Conservation (phyloP, 2,329 filamentous ascomycete genomes). For the Fusarium veterinarium region DNA sequence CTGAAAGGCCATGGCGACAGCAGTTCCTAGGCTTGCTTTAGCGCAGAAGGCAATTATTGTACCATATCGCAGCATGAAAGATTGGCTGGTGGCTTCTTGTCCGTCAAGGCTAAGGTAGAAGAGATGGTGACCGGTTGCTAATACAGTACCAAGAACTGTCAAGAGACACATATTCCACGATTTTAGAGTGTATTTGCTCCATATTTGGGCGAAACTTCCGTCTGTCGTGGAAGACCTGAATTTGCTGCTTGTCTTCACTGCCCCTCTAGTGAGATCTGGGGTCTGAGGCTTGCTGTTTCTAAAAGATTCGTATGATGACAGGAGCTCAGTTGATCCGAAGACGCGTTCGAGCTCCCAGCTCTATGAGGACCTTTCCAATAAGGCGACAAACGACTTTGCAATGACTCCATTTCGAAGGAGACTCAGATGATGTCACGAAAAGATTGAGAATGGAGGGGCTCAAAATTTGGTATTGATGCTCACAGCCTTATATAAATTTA, state of each 20-base stretch:
- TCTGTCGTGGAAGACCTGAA: too few relatives aligned
- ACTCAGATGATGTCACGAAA: neutral
- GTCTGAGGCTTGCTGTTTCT: neutral
- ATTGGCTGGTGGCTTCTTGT: neutral
- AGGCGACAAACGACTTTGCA: neutral
- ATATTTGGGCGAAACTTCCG: neutral
- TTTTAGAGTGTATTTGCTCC: neutral
- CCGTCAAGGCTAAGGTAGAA: neutral
- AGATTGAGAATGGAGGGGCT: neutral
- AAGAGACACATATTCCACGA: constrained; percentile 14
- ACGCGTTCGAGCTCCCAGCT: neutral
- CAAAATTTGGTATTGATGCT: neutral
- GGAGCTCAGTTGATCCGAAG: neutral
- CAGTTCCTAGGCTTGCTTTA: neutral
- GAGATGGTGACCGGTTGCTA: constrained; percentile 10
- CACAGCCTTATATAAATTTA: neutral
- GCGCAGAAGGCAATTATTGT: constrained; percentile 1
- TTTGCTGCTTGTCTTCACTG: neutral
- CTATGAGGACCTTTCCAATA: fast-evolving
- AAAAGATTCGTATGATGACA: neutral
- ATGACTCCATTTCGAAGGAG: neutral
- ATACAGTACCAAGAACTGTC: neutral
- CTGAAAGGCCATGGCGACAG: neutral
- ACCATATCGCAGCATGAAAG: constrained; percentile 4
- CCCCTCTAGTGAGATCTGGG: neutral